Conservation (phyloP, 2,329 filamentous ascomycete species). For the Pyrenochaeta sp. region DNA sequence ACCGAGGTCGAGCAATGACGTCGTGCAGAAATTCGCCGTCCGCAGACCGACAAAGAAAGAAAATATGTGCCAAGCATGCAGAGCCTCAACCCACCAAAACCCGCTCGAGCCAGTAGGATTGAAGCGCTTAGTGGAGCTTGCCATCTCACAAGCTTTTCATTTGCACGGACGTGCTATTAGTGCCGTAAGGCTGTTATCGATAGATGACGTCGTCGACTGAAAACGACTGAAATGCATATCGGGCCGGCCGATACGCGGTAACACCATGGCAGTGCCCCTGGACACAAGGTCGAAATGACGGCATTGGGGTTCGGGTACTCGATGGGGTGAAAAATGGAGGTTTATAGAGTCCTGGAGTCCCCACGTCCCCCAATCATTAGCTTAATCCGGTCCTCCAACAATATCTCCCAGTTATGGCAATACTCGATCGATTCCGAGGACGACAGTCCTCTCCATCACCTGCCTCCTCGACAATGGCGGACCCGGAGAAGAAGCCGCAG, state of each 20-base stretch:
- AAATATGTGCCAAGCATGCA: neutral
- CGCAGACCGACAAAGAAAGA: neutral
- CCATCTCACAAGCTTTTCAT: slow-evolving; percentile 3
- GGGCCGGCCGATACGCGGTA: neutral
- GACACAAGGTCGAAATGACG: slow-evolving; percentile 5
- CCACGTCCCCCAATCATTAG: slow-evolving; percentile 1
- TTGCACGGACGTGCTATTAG: slow-evolving; percentile 1
- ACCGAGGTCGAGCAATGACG: slow-evolving; percentile 1
- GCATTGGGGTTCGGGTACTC: slow-evolving; percentile 12
- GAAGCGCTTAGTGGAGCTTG: slow-evolving; percentile 8
- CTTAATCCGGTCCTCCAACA: neutral
- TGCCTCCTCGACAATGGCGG: slow-evolving; percentile 32
- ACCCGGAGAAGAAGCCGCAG: slow-evolving; percentile 40
- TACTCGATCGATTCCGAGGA: slow-evolving; percentile 29
- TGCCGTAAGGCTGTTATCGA: neutral
- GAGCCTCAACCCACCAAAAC: slow-evolving; percentile 3
- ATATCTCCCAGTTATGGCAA: slow-evolving; percentile 25
- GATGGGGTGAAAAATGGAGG: slow-evolving; percentile 11
- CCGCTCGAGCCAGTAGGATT: slow-evolving; percentile 4
- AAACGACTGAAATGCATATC: neutral
- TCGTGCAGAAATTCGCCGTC: neutral
- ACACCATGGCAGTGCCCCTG: neutral
- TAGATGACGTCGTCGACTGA: slow-evolving; percentile 6
- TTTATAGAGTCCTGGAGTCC: slow-evolving; percentile 18
- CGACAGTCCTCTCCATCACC: slow-evolving; percentile 22